Base-by-base conservation (phyloP, 2,329 filamentous ascomycete genomes). In the Trichoderma simmonsii region DNA sequence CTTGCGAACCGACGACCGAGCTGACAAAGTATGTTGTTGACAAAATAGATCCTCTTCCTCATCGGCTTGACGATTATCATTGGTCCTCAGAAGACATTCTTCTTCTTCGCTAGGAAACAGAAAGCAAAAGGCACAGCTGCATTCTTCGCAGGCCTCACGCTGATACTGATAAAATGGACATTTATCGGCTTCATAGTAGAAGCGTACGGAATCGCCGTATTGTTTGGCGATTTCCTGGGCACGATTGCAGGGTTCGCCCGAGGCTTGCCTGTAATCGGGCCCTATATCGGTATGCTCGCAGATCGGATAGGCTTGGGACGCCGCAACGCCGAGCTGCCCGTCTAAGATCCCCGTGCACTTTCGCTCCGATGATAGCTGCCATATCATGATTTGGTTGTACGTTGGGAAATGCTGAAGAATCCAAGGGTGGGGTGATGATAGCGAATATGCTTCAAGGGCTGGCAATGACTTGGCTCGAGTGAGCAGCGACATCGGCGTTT, bases 1-100 rank as follows among this genome's bases (percentile, higher is more conserved):
- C 71, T 51, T 71, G 59, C 51, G 32, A 73, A 64, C 71, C 30
- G 18, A 71, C 74, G 65, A 75, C 66, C 72, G 72, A 73, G 65
- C 71, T 69, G 68, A 67, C 72, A 71, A 72, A 8, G 61, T 63
- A 61, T 71, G 12, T 9, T 21, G 36, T 11, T 32, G 12, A 48
- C 15, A 11, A 54, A 39, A 24, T 72, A 97, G 94, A 97, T 99
- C 82, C 94, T 99, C 81, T 98, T 99, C 87, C 90, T 99, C 70
- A 93, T 97, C 84, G 96, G 96, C 81, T 90, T 99, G 30, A 97
- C 95, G 34, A 92, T 98, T 73, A 97, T 98, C 78, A 97, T 99
- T 83, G 96, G 96, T 57, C 89, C 93, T 28, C 89, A 92, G 81
- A 98, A 98, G 81, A 98, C 96, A 0, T 86, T 95, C 75, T 86